Evolutionary conservation across 192 early-diverging fungal species (phyloP).

Genomic region (Coemansia reversa): DNA sequence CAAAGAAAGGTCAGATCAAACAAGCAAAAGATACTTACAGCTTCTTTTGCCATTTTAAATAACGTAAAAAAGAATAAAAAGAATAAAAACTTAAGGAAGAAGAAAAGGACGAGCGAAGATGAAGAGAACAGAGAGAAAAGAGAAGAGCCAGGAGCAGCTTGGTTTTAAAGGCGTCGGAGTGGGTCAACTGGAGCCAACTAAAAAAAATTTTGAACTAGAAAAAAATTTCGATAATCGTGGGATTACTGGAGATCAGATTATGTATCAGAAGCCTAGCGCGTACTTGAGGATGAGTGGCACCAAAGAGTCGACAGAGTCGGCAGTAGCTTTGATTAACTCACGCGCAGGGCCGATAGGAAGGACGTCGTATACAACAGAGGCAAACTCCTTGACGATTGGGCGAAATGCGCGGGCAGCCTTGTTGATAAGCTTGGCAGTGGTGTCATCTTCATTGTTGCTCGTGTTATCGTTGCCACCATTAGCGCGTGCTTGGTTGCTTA

Average conservation of each 20-base stretch:
- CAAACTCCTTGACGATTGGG: constrained; percentile 41
- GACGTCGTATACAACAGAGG: constrained; percentile 16
- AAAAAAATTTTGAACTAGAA: constrained; percentile 10
- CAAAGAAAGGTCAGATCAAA: not conserved
- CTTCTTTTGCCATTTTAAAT: constrained; percentile 7
- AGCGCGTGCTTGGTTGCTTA: constrained; percentile 11
- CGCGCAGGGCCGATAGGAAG: constrained; percentile 34
- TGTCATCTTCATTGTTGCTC: constrained; percentile 21
- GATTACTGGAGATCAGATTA: not conserved
- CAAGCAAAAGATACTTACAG: not conserved
- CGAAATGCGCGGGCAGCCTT: constrained; percentile 24
- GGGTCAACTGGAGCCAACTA: not conserved
- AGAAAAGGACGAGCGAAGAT: constrained; percentile 3
- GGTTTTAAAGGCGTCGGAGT: not conserved
- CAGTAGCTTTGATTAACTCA: constrained; percentile 42
- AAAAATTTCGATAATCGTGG: constrained; percentile 6
- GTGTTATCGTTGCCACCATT: constrained; percentile 28
- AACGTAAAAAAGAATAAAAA: not conserved
- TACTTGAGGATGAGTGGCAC: constrained; percentile 50
- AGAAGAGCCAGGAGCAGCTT: not conserved
- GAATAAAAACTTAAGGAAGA: constrained; percentile 7
- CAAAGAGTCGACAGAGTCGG: constrained; percentile 38
- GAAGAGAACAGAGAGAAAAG: constrained; percentile 4
- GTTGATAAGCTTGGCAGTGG: constrained; percentile 34
- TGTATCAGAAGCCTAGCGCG: constrained; percentile 30